Conservation (phyloP, 2,329 filamentous ascomycete genomes). For the Periconia digitata region DNA sequence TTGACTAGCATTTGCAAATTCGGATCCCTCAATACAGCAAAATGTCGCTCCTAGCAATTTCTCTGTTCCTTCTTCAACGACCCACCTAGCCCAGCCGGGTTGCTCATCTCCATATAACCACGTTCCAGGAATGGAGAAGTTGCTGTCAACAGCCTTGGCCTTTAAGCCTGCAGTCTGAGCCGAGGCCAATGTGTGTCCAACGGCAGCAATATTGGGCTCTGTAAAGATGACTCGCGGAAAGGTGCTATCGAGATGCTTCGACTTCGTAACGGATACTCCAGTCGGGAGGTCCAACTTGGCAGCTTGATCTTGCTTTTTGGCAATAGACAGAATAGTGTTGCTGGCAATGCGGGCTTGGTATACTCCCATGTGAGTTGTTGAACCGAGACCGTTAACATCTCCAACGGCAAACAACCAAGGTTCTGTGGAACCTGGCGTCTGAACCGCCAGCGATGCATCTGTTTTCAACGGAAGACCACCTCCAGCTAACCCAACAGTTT, state of each 20-base stretch:
- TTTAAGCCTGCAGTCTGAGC: slow-evolving; percentile 6
- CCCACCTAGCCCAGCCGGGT: slow-evolving; percentile 9
- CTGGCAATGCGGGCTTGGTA: slow-evolving; percentile 11
- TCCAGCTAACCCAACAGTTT: slow-evolving; percentile 1
- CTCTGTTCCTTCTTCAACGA: slow-evolving; percentile 8
- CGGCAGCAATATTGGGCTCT: slow-evolving; percentile 3
- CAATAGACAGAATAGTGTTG: slow-evolving; percentile 6
- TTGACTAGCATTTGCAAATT: slow-evolving; percentile 3
- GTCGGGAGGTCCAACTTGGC: not conserved
- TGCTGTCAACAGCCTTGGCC: slow-evolving; percentile 1
- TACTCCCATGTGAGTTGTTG: slow-evolving; percentile 10
- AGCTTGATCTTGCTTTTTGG: not conserved
- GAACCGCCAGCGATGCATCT: slow-evolving; percentile 5
- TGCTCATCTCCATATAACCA: slow-evolving; percentile 3
- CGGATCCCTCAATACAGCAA: slow-evolving; percentile 2
- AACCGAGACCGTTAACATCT: slow-evolving; percentile 8
- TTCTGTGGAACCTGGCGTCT: not conserved
- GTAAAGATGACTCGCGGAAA: slow-evolving; percentile 3
- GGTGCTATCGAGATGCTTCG: slow-evolving; percentile 6
- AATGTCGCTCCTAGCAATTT: slow-evolving; percentile 10
- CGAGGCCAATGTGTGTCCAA: slow-evolving; percentile 6
- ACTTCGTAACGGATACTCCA: not conserved
- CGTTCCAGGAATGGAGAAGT: slow-evolving; percentile 1
- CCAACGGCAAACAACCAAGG: slow-evolving; percentile 12
- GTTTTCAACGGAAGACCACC: slow-evolving; percentile 1